Evolutionary conservation across 2,329 filamentous ascomycete species (phyloP).

Genomic region (Camillea tinctor): DNA sequence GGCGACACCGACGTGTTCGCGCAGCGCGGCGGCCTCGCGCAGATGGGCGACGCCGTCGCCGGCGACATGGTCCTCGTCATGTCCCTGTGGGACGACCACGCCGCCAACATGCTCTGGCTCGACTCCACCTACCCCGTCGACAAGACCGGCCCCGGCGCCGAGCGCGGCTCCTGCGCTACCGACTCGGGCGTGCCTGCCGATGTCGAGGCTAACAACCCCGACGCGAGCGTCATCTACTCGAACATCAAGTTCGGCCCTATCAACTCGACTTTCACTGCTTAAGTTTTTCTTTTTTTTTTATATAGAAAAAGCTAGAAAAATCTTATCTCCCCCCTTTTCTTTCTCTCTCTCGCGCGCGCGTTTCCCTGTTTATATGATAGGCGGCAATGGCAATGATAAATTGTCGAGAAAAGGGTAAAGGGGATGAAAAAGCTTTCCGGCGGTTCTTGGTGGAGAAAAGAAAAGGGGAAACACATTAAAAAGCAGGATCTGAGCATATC

Average conservation of each 20-base stretch:
- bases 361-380: too few relatives aligned
- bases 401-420: neutral
- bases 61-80: constrained; percentile 62
- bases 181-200: constrained; percentile 43
- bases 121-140: constrained; percentile 54
- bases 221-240: constrained; percentile 44
- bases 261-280: constrained; percentile 39
- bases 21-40: constrained; percentile 49
- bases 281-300: too few relatives aligned
- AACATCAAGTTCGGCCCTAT: constrained; percentile 51
- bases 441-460: neutral
- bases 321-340: too few relatives aligned
- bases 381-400: neutral
- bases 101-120: constrained; percentile 50
- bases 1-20: constrained; percentile 51
- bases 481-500: neutral
- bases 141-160: constrained; percentile 38
- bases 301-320: too few relatives aligned
- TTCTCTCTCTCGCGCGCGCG: too few relatives aligned
- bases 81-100: constrained; percentile 56
- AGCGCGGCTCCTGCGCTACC: constrained; percentile 47
- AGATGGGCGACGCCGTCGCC: constrained; percentile 51
- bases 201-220: constrained; percentile 39
- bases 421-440: too few relatives aligned
- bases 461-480: neutral